Evolutionary conservation across 257 asterid genomes (phyloP).

Genomic region (Marsdenia floribunda): DNA sequence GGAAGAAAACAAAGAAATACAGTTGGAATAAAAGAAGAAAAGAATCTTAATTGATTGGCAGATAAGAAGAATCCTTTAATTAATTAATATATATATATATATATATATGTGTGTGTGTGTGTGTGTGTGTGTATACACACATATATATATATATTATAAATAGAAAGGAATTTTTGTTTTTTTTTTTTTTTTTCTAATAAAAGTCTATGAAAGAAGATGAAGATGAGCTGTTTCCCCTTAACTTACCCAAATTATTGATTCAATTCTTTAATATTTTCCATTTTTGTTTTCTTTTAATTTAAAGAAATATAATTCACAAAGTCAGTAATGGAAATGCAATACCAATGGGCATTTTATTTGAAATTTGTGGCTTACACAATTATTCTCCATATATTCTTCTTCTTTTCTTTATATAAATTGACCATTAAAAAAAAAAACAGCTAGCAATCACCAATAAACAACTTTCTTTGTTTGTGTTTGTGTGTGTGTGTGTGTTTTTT

Average conservation of each 20-base stretch:
- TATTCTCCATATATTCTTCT: not conserved
- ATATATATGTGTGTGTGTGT: too few relatives aligned
- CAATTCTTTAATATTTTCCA: not conserved
- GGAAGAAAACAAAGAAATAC: constrained; percentile 32
- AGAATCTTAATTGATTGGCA: constrained; percentile 27
- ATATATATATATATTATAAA: too few relatives aligned
- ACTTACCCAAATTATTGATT: constrained; percentile 10
- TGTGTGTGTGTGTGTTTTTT: too few relatives aligned
- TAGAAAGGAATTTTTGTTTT: too few relatives aligned
- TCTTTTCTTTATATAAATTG: not conserved
- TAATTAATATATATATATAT: too few relatives aligned
- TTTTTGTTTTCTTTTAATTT: too few relatives aligned
- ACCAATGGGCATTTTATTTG: not conserved
- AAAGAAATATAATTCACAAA: not conserved
- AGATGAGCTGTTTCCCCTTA: not conserved
- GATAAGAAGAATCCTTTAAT: not conserved
- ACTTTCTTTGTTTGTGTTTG: not conserved
- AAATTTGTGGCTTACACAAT: not conserved
- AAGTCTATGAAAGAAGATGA: not conserved
- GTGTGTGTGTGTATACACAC: too few relatives aligned
- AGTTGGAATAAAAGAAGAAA: constrained; percentile 28
- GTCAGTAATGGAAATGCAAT: constrained; percentile 2
- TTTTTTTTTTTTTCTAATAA: too few relatives aligned
- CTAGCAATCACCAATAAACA: not conserved
- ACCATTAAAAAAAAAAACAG: not conserved